Base-by-base conservation (phyloP, 352 stramenopile species). In the Phytophthora gonapodyides region DNA sequence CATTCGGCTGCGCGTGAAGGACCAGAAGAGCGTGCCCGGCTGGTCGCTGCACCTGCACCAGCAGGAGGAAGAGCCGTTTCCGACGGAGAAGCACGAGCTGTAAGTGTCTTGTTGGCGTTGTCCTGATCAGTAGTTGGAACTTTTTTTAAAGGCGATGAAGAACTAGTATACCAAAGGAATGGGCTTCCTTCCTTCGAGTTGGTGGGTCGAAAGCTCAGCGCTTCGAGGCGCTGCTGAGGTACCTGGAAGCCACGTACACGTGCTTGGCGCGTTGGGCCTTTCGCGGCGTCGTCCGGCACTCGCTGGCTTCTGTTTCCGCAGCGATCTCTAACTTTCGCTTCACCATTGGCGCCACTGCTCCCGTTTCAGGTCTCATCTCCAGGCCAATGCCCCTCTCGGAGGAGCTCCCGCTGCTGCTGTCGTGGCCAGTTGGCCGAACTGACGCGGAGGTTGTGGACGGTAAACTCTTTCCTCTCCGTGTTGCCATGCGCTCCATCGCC, bases 1-100 rank as follows among this genome's bases (percentile, higher is more conserved):
- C 47, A 77, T 94, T 50, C 75, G 74, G 0, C 62, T 94, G 73
- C 83, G 85, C 27, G 83, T 94, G n/a, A 92, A 94, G 66, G 83
- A 94, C 60, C 78, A 81, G 27, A 88, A 84, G 61, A 93, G 83
- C 53, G 76, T 92, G 19, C 83, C 83, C 16, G 85, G 85, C 16
- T 94, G 85, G 85, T 94, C 85, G 53, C 71, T 94, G 5, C 65
- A 84, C 36, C 40, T 67, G 41, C 54, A 54, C 17, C 40, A 73
- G 42, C 59, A 68, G 52, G 46, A 71, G 24, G 64, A 73, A 44
- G 56, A 65, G 8, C 30, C 42, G 9, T 64, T 56, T 35, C 16
- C 58, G 44, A 59, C 42, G 30, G 57, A 75, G 37, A 74, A 72
- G 52, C 60, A 69, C 48, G 72, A 81, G 55, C 56, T 85, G 58